A percentile compares a stretch with the other conserved stretches of the same genome.
Evolutionary conservation across 2,329 filamentous ascomycete species (phyloP).

Genomic region (Penicillium sp.): DNA sequence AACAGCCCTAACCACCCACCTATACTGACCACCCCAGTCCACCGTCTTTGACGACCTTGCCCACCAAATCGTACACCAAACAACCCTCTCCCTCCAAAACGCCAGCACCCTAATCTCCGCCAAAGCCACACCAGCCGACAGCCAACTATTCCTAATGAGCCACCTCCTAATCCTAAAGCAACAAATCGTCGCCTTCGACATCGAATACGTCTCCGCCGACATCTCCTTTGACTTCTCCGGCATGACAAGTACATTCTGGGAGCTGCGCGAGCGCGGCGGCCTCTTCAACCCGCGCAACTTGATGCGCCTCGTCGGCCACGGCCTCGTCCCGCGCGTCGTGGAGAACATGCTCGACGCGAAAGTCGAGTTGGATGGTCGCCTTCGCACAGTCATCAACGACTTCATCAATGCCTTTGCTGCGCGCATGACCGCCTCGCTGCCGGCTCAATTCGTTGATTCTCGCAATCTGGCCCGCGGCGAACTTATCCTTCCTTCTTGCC

Average conservation of each 20-base stretch:
- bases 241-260: slow-evolving; percentile 66
- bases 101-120: slow-evolving; percentile 71
- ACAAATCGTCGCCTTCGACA: slow-evolving; percentile 92
- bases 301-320: slow-evolving; percentile 57
- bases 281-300: slow-evolving; percentile 66
- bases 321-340: slow-evolving; percentile 64
- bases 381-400: slow-evolving; percentile 64
- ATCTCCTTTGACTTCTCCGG: slow-evolving; percentile 66
- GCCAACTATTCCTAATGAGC: slow-evolving; percentile 89
- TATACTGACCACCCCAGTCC: slow-evolving; percentile 46
- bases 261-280: slow-evolving; percentile 63
- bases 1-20: neutral
- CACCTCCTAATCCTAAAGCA: slow-evolving; percentile 95
- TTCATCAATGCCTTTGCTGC: slow-evolving; percentile 61
- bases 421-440: slow-evolving; percentile 56
- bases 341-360: slow-evolving; percentile 73
- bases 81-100: slow-evolving; percentile 76
- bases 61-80: slow-evolving; percentile 84
- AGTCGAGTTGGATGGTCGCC: slow-evolving; percentile 63
- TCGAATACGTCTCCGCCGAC: slow-evolving; percentile 70
- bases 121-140: slow-evolving; percentile 64
- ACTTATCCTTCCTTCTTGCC: slow-evolving; percentile 51
- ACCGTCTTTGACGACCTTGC: slow-evolving; percentile 70
- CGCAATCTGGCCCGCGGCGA: slow-evolving; percentile 41
- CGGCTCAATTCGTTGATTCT: slow-evolving; percentile 39